Evolutionary conservation across 2,329 filamentous ascomycete species (phyloP), one percentile per base, ranked within the genome.

Genomic region (Monilinia vaccinii-corymbosi): DNA sequence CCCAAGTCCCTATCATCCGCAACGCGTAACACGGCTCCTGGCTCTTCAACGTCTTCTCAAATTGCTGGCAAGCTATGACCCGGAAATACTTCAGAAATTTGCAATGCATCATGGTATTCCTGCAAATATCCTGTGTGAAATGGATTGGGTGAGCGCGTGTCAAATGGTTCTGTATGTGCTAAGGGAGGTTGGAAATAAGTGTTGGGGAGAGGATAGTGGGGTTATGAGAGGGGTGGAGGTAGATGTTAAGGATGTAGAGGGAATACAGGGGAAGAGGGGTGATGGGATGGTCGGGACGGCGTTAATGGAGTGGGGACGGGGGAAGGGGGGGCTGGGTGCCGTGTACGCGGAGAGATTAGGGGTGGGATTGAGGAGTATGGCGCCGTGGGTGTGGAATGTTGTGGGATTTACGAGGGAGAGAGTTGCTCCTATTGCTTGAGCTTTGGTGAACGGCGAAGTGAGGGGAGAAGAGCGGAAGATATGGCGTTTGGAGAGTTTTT

Each of bases 31-130:
- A 66, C 76, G 77, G 13, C 67, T 83, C 13, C 73, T 82, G 56
- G 73, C 78, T 49, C 71, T 84, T 18, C 78, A 78, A 48, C 81
- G 81, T 62, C 71, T 83, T 2, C 70, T 85, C 7, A 75, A 77
- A 61, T 76, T 80, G 61, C 79, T 79, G 0, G 77, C 77, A 0
- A 73, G 77, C 69, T 23, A 71, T 64, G 38, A 65, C 72, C 10
- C 64, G 60, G 40, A 66, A 62, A 42, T 32, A 1, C 10, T 53
- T 2, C 10, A 16, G n/a, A 32, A 40, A 71, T 49, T 40, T 31
- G 47, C 32, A 32, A 34, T 11, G 5, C 11, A 36, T 5, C 38
- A 42, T 5, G 44, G 32, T 18, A 38, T 34, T 9, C 45, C 23
- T 0, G 18, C 7, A 25, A 5, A 13, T 1, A 16, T 25, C 47